Percentiles rank a stretch among this genome's conserved stretches.
These are phyloP conservation scores for Lasiosphaeria miniovina DNA, from an alignment of 495 filamentous ascomycete species.

Conservation along the genomic window DNA sequence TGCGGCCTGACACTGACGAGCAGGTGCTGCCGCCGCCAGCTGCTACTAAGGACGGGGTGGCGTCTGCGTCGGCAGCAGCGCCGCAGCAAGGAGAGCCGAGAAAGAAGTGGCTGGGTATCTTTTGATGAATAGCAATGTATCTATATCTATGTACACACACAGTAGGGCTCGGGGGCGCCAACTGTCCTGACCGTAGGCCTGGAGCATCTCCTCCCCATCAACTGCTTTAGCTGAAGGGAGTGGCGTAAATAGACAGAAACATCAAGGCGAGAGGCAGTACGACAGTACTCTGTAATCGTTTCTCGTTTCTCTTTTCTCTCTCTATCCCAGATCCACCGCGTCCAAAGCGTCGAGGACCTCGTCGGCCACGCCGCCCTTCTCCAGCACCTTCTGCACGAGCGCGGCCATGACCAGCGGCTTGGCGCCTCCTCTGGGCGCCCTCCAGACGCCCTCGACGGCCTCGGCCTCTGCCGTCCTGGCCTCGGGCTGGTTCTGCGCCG, in stretches of 20 bases:
- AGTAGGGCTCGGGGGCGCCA: background rate
- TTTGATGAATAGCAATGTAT: conserved; percentile 24
- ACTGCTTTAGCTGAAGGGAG: no score
- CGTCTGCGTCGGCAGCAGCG: background rate
- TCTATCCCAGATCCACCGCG: conserved; percentile 50
- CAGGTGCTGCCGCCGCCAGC: no score
- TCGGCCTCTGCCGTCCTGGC: conserved; percentile 50
- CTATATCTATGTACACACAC: conserved; percentile 1
- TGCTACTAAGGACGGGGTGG: background rate
- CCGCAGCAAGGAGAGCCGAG: conserved; percentile 18
- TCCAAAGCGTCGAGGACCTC: conserved; percentile 80
- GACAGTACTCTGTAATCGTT: background rate
- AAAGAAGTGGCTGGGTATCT: conserved; percentile 46
- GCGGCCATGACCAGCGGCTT: conserved; percentile 63
- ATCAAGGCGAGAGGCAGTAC: background rate
- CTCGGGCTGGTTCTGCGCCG: conserved; percentile 36
- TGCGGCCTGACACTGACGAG: no score
- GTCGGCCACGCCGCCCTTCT: conserved; percentile 72
- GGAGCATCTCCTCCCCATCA: no score
- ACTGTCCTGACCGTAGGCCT: background rate
- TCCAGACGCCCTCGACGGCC: conserved; percentile 72
- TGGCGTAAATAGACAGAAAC: no score
- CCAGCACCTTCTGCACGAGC: conserved; percentile 64
- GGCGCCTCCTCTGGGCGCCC: conserved; percentile 69
- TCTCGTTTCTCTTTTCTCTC: background rate